Conservation (phyloP, 2,329 filamentous ascomycete genomes). For the Tolypocladium tropicale region DNA sequence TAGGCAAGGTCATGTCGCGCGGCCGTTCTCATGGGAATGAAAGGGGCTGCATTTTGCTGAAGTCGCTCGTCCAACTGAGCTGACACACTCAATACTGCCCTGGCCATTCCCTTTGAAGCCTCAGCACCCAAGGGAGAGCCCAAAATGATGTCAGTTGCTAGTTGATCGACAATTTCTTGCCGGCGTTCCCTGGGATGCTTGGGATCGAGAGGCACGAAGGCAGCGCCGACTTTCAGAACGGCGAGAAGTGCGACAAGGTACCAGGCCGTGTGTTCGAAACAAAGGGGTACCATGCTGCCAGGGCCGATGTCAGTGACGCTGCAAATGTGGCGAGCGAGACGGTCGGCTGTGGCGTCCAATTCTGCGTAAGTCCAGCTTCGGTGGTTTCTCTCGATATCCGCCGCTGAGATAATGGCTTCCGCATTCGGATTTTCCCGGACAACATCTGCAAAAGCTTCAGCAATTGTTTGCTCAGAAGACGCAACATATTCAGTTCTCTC, state of each 20-base stretch:
- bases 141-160: neutral
- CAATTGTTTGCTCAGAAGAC: neutral
- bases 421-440: neutral
- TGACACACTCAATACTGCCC: neutral
- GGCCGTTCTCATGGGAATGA: neutral
- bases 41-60: neutral
- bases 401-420: neutral
- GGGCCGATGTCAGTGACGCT: neutral
- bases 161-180: neutral
- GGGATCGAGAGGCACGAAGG: slow-evolving; percentile 1
- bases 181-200: slow-evolving; percentile 1
- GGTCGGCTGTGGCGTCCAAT: neutral
- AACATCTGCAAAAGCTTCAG: neutral
- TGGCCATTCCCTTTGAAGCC: neutral
- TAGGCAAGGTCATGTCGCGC: neutral
- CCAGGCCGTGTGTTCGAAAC: slow-evolving; percentile 1
- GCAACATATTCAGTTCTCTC: too few species aligned
- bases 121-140: neutral
- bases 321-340: neutral
- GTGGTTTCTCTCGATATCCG: neutral
- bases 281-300: neutral
- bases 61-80: neutral
- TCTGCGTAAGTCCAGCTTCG: neutral
- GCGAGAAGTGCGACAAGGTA: neutral
- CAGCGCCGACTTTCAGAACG: neutral